Percentiles rank a stretch among this genome's conserved stretches.
Evolutionary conservation across 202 grass and related monocot genomes (phyloP).

Genomic region (Eragrostis tef): DNA sequence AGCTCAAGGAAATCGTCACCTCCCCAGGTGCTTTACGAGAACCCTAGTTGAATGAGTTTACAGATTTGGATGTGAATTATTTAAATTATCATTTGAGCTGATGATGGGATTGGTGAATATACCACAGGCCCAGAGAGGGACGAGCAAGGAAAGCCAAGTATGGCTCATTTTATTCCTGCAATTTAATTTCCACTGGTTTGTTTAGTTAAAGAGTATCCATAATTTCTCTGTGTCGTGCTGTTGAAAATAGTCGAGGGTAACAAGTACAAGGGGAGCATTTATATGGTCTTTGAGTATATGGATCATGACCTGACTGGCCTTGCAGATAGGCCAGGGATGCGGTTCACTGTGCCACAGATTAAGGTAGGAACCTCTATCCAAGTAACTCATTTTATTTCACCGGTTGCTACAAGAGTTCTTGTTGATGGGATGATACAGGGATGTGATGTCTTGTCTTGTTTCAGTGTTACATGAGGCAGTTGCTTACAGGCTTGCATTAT

Average conservation of each 20-base stretch:
- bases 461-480: slow-evolving; percentile 85
- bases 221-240: slow-evolving; percentile 8
- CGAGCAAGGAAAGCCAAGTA: slow-evolving; percentile 57
- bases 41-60: not conserved
- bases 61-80: not conserved
- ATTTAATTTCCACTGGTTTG: slow-evolving; percentile 10
- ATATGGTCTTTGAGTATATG: slow-evolving; percentile 97
- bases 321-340: slow-evolving; percentile 76
- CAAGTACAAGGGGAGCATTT: slow-evolving; percentile 90
- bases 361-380: slow-evolving; percentile 53
- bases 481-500: slow-evolving; percentile 77
- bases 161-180: slow-evolving; percentile 6
- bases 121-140: slow-evolving; percentile 51
- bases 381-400: not conserved
- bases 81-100: not conserved
- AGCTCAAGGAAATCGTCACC: slow-evolving; percentile 96
- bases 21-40: slow-evolving; percentile 71
- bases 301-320: slow-evolving; percentile 91
- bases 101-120: slow-evolving; percentile 10
- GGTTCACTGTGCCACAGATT: slow-evolving; percentile 90
- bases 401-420: not conserved
- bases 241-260: slow-evolving; percentile 64
- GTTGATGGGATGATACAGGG: slow-evolving; percentile 1
- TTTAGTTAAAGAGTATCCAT: not conserved
- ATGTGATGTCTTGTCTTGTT: slow-evolving; percentile 3